Conservation (phyloP, 2,329 filamentous ascomycete species). For the Colletotrichum salicis region DNA sequence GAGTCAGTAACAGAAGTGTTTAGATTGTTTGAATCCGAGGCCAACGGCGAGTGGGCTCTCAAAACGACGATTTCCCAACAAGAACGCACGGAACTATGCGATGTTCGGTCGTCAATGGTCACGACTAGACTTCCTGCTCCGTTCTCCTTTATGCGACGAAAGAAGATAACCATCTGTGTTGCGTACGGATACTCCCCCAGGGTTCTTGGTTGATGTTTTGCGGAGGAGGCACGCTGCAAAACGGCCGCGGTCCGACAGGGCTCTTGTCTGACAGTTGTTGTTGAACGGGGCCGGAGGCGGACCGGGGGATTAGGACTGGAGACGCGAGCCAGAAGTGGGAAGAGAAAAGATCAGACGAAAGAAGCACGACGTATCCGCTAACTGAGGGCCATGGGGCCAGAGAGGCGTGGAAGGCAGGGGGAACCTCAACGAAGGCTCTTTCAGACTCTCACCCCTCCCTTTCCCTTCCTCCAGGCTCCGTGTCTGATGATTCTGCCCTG, state of each 20-base stretch:
- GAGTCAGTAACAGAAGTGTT: conserved; percentile 32
- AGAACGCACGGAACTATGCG: conserved; percentile 12
- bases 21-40: conserved; percentile 3
- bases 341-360: conserved; percentile 41
- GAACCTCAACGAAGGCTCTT: conserved; percentile 6
- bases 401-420: conserved; percentile 19
- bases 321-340: conserved; percentile 20
- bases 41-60: background rate
- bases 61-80: conserved; percentile 26
- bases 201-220: conserved; percentile 14
- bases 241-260: conserved; percentile 12
- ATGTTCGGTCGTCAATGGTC: background rate
- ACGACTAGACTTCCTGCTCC: background rate
- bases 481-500: conserved; percentile 11
- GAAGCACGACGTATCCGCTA: conserved; percentile 16
- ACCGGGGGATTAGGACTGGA: conserved; percentile 23
- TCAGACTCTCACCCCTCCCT: background rate
- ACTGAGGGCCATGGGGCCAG: conserved; percentile 4
- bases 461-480: background rate
- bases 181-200: conserved; percentile 7
- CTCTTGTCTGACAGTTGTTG: conserved; percentile 17
- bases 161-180: background rate
- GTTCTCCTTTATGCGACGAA: conserved; percentile 26
- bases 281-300: conserved; percentile 14
- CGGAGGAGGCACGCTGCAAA: conserved; percentile 8